Evolutionary conservation across 2,329 filamentous ascomycete genomes (phyloP).

Genomic region (Botrytis pseudocinerea): DNA sequence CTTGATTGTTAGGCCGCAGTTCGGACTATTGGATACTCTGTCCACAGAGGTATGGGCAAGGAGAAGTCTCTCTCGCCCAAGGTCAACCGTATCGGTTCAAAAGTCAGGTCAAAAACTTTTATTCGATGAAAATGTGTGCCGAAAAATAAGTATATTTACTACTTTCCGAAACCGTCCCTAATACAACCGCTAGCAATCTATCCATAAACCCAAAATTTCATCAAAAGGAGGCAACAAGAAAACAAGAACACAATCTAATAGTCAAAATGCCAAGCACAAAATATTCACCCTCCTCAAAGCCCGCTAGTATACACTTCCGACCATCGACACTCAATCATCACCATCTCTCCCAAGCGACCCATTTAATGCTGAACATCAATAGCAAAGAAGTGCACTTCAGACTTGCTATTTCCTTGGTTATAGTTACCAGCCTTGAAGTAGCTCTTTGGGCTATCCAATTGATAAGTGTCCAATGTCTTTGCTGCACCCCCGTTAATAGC

Average conservation of each 20-base stretch:
- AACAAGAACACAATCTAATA: neutral
- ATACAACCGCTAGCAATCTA: neutral
- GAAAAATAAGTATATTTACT: neutral
- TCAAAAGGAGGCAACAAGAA: neutral
- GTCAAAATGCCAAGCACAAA: neutral
- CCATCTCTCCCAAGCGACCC: neutral
- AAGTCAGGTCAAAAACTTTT: no score
- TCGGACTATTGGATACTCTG: no score
- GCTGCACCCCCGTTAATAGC: slow-evolving; percentile 38
- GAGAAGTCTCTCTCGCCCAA: no score
- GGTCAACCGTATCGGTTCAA: neutral
- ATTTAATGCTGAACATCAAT: slow-evolving; percentile 19
- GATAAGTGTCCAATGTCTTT: slow-evolving; percentile 37
- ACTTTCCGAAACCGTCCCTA: neutral
- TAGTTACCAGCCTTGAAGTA: slow-evolving; percentile 47
- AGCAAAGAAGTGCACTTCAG: slow-evolving; percentile 27
- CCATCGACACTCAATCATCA: no score
- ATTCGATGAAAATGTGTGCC: neutral
- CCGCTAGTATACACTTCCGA: neutral
- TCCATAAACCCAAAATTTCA: neutral
- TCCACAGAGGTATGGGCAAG: neutral
- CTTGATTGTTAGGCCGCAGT: no score
- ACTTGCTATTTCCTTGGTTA: slow-evolving; percentile 38
- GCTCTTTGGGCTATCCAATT: slow-evolving; percentile 39
- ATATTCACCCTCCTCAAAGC: neutral